Evolutionary conservation across 163 green algal genomes (phyloP).

Genomic region (Scenedesmus sp.): DNA sequence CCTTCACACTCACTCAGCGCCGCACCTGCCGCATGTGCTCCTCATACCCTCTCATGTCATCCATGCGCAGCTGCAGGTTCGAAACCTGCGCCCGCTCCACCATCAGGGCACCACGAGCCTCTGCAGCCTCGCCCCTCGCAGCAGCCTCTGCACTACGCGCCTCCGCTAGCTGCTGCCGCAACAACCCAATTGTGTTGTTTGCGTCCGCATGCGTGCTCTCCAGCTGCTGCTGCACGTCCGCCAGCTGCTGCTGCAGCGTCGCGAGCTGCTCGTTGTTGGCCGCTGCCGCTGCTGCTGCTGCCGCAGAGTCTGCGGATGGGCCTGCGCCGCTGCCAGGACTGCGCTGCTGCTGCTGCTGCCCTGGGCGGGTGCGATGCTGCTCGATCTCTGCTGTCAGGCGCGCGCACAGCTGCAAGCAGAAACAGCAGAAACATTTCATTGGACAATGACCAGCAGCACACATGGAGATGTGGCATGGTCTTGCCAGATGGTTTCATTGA

Average conservation of each 20-base stretch:
- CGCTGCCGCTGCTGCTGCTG: background rate
- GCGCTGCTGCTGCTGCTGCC: background rate
- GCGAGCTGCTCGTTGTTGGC: slow-evolving; percentile 8
- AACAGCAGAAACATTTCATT: background rate
- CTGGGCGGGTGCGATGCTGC: slow-evolving; percentile 2
- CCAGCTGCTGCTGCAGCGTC: slow-evolving; percentile 6
- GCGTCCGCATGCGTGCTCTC: slow-evolving; percentile 15
- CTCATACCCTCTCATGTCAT: slow-evolving; percentile 27
- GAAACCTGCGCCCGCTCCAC: slow-evolving; percentile 10
- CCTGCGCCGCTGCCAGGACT: background rate
- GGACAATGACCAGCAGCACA: too few relatives aligned
- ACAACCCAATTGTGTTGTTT: slow-evolving; percentile 20
- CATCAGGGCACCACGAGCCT: slow-evolving; percentile 4
- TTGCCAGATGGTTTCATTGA: too few relatives aligned
- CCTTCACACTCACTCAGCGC: background rate
- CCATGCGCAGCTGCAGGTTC: slow-evolving; percentile 25
- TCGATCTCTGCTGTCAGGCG: slow-evolving; percentile 38
- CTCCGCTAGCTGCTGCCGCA: slow-evolving; percentile 44
- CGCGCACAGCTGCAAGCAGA: slow-evolving; percentile 27
- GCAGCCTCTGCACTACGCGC: slow-evolving; percentile 1
- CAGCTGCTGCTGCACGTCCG: slow-evolving; percentile 23
- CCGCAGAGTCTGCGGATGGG: background rate
- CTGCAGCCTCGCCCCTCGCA: slow-evolving; percentile 16
- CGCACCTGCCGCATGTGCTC: slow-evolving; percentile 18
- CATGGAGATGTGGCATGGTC: too few relatives aligned